Base-by-base conservation (phyloP, 2,329 filamentous ascomycete species). In the Talaromyces amestolkiae region DNA sequence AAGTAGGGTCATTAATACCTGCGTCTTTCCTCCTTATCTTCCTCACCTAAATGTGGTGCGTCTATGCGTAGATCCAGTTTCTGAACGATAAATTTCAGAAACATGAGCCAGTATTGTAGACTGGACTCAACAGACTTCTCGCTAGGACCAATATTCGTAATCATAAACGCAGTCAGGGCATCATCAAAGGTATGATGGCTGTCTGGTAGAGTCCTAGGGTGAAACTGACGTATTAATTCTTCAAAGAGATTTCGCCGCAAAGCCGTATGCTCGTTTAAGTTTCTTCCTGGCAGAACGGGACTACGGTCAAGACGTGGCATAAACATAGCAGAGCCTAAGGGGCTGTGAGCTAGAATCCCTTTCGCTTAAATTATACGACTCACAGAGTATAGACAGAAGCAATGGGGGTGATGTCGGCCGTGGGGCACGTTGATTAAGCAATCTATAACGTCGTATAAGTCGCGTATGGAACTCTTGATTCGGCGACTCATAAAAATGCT, bases 51-150 rank as follows among this genome's bases (percentile, higher is more conserved):
- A 58, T 39, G 53, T 8, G 53, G 33, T 13, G 15, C 11, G 7
- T 58, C 53, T 19, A 24, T 58, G 39, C n/a, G 33, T n/a, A 58
- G 31, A 33, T 39, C 33, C 33, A 58, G 53, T 39, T 58, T 58
- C n/a, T 58, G 53, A 7, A 58, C 53, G 35, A 58, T 58, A 39
- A 58, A 58, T 17, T 58, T 58, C 27, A 58, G 53, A 31, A 58
- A 58, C 31, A 39, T 58, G 27, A 58, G 53, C 53, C 53, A 58
- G 33, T 58, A 58, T 58, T 58, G 53, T 39, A 58, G 53, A 39
- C 53, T 58, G 4, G 53, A 58, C 33, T 58, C 53, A 10, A 58
- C 53, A 39, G 53, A 58, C 53, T 58, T 58, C n/a, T 58, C 53
- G 33, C 53, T 58, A 19, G 53, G 53, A 22, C 31, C 53, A 39